Evolutionary conservation across 1,284 basidiomycete species (phyloP).

Genomic region (Gomphus bonarii): DNA sequence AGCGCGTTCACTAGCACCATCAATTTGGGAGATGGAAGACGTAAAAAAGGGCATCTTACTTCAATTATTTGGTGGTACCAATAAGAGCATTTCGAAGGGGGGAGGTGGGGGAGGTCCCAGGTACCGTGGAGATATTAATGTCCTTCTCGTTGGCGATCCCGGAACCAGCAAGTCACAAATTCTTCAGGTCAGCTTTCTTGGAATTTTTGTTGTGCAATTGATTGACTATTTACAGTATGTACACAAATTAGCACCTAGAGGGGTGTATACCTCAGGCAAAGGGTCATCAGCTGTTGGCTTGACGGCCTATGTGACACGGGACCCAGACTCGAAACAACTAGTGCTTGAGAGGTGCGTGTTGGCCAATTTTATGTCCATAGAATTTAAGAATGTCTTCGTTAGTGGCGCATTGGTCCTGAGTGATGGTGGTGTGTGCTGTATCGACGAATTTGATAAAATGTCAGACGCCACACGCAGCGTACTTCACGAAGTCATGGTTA

Average conservation of each 20-base stretch:
- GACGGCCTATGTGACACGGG: constrained; percentile 95
- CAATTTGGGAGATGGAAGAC: constrained; percentile 97
- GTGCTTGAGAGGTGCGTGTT: constrained; percentile 78
- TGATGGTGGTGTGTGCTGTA: constrained; percentile 98
- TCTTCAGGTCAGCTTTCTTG: constrained; percentile 47
- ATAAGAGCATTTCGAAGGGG: constrained; percentile 87
- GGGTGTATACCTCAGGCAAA: constrained; percentile 95
- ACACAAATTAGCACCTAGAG: constrained; percentile 95
- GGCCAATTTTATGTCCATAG: constrained; percentile 2
- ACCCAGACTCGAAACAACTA: constrained; percentile 96
- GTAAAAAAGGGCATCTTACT: constrained; percentile 97
- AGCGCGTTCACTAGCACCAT: constrained; percentile 81
- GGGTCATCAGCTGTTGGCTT: constrained; percentile 97
- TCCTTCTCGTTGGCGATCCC: constrained; percentile 93
- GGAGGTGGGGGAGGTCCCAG: constrained; percentile 93
- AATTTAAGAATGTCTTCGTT: not conserved
- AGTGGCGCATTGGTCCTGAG: constrained; percentile 94
- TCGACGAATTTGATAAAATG: constrained; percentile 99
- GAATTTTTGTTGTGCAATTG: not conserved
- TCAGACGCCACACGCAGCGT: constrained; percentile 93
- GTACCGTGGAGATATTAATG: constrained; percentile 97
- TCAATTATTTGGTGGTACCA: constrained; percentile 95
- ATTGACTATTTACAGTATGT: constrained; percentile 61
- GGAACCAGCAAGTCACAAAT: constrained; percentile 98
- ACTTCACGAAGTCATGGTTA: constrained; percentile 96